phyloP scores from a whole-genome alignment of 257 asterid species.

The Gentiana macrophylla region DNA sequence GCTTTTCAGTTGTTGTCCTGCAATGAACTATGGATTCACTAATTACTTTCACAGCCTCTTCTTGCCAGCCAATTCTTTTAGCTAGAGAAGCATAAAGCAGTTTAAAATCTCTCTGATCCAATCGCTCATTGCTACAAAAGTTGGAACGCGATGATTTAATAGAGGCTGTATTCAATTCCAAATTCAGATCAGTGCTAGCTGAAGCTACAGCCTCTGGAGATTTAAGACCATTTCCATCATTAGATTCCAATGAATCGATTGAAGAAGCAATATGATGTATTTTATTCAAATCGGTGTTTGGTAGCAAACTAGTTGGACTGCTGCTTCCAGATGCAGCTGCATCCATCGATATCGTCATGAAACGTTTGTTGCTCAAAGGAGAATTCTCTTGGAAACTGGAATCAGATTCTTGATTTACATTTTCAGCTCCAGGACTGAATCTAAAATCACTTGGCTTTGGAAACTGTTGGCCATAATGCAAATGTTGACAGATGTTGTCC shows the following conservation, averaged over 20 bases:
- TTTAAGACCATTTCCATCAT: slow-evolving; percentile 16
- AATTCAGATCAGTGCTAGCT: slow-evolving; percentile 44
- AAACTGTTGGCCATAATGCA: slow-evolving; percentile 30
- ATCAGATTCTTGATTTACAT: slow-evolving; percentile 17
- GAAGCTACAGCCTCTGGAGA: slow-evolving; percentile 63
- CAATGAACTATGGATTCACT: slow-evolving; percentile 32
- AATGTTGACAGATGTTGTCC: slow-evolving; percentile 50
- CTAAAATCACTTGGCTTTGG: slow-evolving; percentile 19
- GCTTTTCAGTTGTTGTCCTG: slow-evolving; percentile 14
- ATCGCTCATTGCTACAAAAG: slow-evolving; percentile 10
- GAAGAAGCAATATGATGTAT: slow-evolving; percentile 10
- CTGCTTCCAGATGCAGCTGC: slow-evolving; percentile 22
- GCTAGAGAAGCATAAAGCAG: slow-evolving; percentile 35
- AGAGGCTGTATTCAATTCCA: slow-evolving; percentile 27
- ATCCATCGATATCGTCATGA: slow-evolving; percentile 24
- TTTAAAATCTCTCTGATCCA: slow-evolving; percentile 42
- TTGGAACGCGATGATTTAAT: slow-evolving; percentile 19
- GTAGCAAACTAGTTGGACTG: slow-evolving; percentile 19
- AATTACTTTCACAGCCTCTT: slow-evolving; percentile 47
- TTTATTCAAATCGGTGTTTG: slow-evolving; percentile 17
- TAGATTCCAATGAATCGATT: slow-evolving; percentile 21
- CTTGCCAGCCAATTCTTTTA: slow-evolving; percentile 48
- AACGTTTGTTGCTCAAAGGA: slow-evolving; percentile 24
- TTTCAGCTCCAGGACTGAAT: slow-evolving; percentile 20
- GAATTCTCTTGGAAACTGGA: slow-evolving; percentile 15